phyloP scores from a whole-genome alignment of 495 filamentous ascomycete genomes.

The Hypoxylon rickii region DNA sequence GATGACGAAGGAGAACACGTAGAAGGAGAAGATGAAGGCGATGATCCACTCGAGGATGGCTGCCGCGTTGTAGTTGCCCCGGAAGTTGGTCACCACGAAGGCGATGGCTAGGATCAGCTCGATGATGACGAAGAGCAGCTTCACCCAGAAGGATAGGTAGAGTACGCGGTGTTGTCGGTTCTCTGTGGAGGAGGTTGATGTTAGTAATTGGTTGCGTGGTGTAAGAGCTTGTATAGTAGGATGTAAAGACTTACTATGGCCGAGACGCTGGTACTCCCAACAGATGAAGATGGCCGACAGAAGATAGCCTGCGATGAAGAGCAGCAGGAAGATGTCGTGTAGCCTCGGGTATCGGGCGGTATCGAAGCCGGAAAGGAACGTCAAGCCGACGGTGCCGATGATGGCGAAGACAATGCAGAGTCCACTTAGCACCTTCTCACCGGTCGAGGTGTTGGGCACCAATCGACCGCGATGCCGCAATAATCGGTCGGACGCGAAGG shows the following conservation, averaged over 20 bases:
- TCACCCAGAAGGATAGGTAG: conserved; percentile 78
- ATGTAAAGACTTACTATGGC: conserved; percentile 58
- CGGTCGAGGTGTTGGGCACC: conserved; percentile 66
- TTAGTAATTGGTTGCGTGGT: neutral
- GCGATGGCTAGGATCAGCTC: conserved; percentile 76
- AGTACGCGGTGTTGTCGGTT: conserved; percentile 76
- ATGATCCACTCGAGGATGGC: conserved; percentile 77
- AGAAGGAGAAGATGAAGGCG: conserved; percentile 87
- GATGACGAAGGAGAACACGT: conserved; percentile 84
- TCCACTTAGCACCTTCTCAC: conserved; percentile 71
- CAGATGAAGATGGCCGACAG: conserved; percentile 83
- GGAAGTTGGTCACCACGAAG: conserved; percentile 55
- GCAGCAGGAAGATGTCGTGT: conserved; percentile 76
- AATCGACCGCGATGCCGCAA: conserved; percentile 77
- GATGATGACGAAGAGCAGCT: conserved; percentile 77
- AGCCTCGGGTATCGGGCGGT: conserved; percentile 64
- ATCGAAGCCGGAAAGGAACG: conserved; percentile 85
- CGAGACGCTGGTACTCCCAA: conserved; percentile 83
- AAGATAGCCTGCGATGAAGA: conserved; percentile 87
- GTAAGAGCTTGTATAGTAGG: neutral
- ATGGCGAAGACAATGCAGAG: conserved; percentile 74
- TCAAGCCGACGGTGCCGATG: conserved; percentile 76
- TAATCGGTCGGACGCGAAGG: conserved; percentile 80
- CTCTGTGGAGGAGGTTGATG: conserved; percentile 43
- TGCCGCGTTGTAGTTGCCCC: conserved; percentile 54